Evolutionary conservation across 495 filamentous ascomycete species (phyloP), one percentile per base, ranked within the genome.

Genomic region (Talaromyces ruber): DNA sequence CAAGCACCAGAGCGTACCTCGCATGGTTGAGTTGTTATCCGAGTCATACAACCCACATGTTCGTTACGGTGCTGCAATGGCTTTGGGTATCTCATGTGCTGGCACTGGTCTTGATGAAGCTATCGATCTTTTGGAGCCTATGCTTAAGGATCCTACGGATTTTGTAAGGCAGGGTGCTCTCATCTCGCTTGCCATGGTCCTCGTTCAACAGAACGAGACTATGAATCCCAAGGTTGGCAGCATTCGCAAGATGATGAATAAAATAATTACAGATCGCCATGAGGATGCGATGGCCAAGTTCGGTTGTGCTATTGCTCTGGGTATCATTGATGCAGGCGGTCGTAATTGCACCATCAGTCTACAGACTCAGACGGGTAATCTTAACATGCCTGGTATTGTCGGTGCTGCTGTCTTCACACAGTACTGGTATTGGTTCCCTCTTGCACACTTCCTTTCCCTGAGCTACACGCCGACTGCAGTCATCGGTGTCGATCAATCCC

Each of bases 361-460:
- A 59, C 94, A 98, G 71, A 99, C 95, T 1, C 93, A 95, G 77
- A 97, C 94, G 0, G 95, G 95, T 61, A 99, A 97, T 67, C 82
- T 99, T 63, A 97, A 98, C 78, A 94, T 98, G 91, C 84, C 91
- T 18, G 95, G 90, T 62, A 94, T 98, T 62, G 93, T 99, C 22
- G 95, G 95, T 64, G 96, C 96, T 85, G 92, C 92, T 45, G 89
- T 99, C 28, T 99, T 99, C 78, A 94, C 91, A 6, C 95, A 99
- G 73, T 99, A 99, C 78, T 99, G 95, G 95, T 99, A 99, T 77
- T 99, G 95, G 95, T 99, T 99, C 85, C 95, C 95, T 54, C 86
- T 97, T 66, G 96, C 94, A 25, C 95, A 98, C 74, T 99, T 99
- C 85, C 75, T 99, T 22, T 93, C 92, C 0, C 81, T 98, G 63